Evolutionary conservation across 2,329 filamentous ascomycete genomes (phyloP), one percentile per base, ranked within the genome.

Genomic region (Thelonectria discophora): DNA sequence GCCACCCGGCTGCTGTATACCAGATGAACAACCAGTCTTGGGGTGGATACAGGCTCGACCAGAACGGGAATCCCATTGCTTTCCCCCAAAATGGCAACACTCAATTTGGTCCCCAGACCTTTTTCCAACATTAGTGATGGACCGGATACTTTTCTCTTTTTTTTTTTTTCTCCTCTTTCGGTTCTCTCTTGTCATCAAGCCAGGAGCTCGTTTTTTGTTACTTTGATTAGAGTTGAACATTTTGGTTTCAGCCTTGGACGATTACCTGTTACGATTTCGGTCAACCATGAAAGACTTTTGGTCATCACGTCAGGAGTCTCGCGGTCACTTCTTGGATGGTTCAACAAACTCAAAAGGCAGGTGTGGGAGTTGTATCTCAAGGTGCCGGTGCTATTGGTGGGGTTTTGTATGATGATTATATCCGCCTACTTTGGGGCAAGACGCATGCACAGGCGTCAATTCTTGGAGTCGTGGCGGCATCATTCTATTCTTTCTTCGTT

Each of bases 251-350:
- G 13, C 55, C 34, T 48, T 56, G 24, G 20, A 66, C 64, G 63
- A 71, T 71, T 68, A 65, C 68, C 65, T 59, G 56, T 34, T 51
- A 40, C 37, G 20, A 49, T 50, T 50, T 39, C 11, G 45, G 37
- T 53, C 51, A 49, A 5, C 43, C 51, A 50, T 45, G 32, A 18
- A 39, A 51, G 55, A 50, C 30, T 51, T 45, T 54, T 17, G 24
- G 39, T 13, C 46, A n/a, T 21, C 17, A 46, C 32, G 49, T 50
- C 46, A 51, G 55, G 18, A 50, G 49, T 56, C 49, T 47, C 37
- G 30, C 24, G 15, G 60, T 39, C 34, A 57, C 45, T 20, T 53
- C 40, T 42, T 59, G 59, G 56, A 60, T 67, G 24, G 20, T 34
- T 58, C 45, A 60, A 47, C 58, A 43, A 58, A 20, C 56, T 60